phyloP scores from a whole-genome alignment of 345 rosid species.

The Jatropha curcas region DNA sequence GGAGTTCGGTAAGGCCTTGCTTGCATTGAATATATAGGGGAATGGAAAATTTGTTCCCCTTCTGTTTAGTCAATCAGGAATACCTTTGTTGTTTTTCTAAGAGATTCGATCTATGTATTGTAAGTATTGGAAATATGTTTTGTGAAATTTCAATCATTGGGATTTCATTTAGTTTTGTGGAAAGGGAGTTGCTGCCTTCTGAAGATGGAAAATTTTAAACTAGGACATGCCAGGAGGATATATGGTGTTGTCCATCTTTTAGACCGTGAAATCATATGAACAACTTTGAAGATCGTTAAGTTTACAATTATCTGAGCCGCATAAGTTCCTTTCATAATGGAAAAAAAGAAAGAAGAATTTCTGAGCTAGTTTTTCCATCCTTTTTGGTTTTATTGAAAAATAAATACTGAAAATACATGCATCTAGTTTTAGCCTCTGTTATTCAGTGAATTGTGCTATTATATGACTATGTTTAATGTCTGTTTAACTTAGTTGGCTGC shows the following conservation, averaged over 20 bases:
- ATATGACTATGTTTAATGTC: neutral
- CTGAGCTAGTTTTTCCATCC: neutral
- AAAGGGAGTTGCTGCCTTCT: neutral
- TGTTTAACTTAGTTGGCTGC: neutral
- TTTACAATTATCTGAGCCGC: neutral
- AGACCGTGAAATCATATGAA: neutral
- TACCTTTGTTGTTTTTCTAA: too few species aligned
- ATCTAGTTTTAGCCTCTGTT: neutral
- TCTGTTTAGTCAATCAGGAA: neutral
- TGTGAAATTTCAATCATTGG: neutral
- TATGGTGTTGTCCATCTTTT: neutral
- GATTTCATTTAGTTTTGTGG: neutral
- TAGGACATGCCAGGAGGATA: neutral
- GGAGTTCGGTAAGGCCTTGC: neutral
- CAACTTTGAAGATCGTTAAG: neutral
- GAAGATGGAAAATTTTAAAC: slow-evolving; percentile 1
- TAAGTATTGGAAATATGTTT: neutral
- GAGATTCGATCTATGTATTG: too few species aligned
- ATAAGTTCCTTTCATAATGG: neutral
- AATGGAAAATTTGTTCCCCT: neutral
- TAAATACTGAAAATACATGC: neutral
- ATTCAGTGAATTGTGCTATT: neutral
- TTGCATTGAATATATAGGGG: neutral
- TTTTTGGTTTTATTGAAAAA: neutral
- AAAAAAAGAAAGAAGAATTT: too few species aligned